Conservation (phyloP, 768 basidiomycete species). For the Boletus sp. region DNA sequence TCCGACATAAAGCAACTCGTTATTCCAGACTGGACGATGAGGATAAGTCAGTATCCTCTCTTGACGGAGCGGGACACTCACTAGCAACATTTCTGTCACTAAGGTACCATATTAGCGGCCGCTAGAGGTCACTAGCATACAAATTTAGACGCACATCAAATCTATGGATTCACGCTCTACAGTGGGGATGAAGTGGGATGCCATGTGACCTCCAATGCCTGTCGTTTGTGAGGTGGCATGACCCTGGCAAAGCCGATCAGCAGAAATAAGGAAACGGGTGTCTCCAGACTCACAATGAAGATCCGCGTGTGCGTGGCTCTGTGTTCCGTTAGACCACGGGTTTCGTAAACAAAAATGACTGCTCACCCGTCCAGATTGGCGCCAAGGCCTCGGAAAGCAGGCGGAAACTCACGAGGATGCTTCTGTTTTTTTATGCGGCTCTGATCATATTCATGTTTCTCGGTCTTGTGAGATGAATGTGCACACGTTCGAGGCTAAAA, state of each 20-base stretch:
- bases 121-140: not conserved
- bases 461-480: not conserved
- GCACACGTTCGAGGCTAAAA: not conserved
- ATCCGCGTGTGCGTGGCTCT: not conserved
- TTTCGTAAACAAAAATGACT: not conserved
- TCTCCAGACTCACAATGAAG: not conserved
- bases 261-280: no score
- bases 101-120: not conserved
- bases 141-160: no score
- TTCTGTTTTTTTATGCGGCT: not conserved
- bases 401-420: not conserved
- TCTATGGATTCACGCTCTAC: no score
- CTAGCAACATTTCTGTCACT: not conserved
- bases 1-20: conserved; percentile 79
- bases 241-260: not conserved
- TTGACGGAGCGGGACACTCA: not conserved
- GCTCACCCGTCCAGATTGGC: not conserved
- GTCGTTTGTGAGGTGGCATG: conserved; percentile 2
- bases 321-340: not conserved
- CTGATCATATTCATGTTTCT: not conserved
- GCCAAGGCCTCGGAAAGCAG: not conserved
- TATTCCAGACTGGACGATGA: conserved; percentile 73
- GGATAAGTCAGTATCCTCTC: not conserved
- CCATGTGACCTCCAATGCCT: no score
- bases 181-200: no score